Evolutionary conservation across 805 yeast genomes (phyloP).

Genomic region (Starmerella etchellsii): DNA sequence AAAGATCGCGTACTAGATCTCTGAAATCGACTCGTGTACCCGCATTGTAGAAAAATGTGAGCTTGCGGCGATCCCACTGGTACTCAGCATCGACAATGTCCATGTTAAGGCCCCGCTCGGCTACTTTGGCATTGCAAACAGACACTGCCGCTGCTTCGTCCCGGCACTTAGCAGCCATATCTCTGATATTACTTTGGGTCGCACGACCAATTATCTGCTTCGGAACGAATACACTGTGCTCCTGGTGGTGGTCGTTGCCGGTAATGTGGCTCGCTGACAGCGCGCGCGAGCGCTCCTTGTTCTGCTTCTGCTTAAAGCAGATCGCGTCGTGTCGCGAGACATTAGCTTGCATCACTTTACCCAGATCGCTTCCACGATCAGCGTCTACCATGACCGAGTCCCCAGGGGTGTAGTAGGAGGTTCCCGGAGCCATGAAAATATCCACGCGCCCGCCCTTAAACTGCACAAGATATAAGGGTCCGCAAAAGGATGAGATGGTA

Average conservation of each 20-base stretch:
- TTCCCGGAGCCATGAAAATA: constrained; percentile 50
- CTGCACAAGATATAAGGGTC: constrained; percentile 45
- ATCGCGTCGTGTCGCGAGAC: constrained; percentile 57
- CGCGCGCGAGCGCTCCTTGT: constrained; percentile 53
- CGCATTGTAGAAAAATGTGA: constrained; percentile 61
- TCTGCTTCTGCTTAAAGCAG: constrained; percentile 49
- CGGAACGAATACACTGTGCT: constrained; percentile 50
- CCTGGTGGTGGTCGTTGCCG: constrained; percentile 15
- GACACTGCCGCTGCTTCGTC: constrained; percentile 61
- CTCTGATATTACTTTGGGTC: constrained; percentile 45
- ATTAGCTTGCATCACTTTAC: constrained; percentile 46
- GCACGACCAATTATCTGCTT: constrained; percentile 57
- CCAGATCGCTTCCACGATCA: constrained; percentile 68
- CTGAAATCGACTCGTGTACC: constrained; percentile 61
- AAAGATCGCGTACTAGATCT: constrained; percentile 61
- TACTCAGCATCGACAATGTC: constrained; percentile 64
- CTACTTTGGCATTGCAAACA: constrained; percentile 47
- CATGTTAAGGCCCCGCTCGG: constrained; percentile 40
- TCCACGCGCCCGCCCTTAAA: constrained; percentile 74
- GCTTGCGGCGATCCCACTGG: constrained; percentile 72
- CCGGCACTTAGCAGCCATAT: constrained; percentile 42
- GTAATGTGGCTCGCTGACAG: not conserved
- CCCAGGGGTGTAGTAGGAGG: constrained; percentile 32
- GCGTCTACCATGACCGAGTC: constrained; percentile 76
- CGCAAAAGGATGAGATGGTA: constrained; percentile 16